Evolutionary conservation across 768 basidiomycete species (phyloP).

Genomic region (Phlebiopsis gigantea): DNA sequence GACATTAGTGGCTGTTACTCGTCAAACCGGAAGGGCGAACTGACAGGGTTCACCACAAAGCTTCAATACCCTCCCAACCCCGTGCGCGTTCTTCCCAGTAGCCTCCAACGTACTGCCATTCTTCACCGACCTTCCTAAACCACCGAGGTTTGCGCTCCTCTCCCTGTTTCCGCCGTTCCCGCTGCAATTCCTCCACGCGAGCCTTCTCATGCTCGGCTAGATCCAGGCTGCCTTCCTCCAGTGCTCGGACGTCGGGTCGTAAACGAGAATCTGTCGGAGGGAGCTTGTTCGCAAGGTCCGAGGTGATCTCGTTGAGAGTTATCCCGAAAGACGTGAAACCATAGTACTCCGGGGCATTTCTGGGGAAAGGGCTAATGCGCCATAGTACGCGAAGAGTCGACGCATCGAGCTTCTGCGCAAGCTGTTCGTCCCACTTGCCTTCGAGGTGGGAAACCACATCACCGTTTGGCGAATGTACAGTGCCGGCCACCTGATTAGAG

Average conservation of each 20-base stretch:
- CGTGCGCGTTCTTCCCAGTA: constrained; percentile 76
- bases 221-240: constrained; percentile 73
- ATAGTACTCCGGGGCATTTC: constrained; percentile 66
- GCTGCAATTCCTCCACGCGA: constrained; percentile 70
- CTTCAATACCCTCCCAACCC: constrained; percentile 55
- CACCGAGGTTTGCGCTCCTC: constrained; percentile 61
- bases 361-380: constrained; percentile 70
- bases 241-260: constrained; percentile 76
- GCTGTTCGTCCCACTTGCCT: constrained; percentile 85
- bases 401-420: constrained; percentile 63
- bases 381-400: constrained; percentile 73
- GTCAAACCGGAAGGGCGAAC: neutral
- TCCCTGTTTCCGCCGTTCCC: constrained; percentile 53
- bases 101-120: constrained; percentile 73
- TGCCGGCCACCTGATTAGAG: constrained; percentile 67
- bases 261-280: constrained; percentile 80
- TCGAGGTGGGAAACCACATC: constrained; percentile 60
- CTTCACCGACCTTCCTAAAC: constrained; percentile 66
- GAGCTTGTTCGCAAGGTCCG: constrained; percentile 54
- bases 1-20: constrained; percentile 2
- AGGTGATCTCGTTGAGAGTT: constrained; percentile 75
- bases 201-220: constrained; percentile 68
- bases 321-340: constrained; percentile 81
- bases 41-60: constrained; percentile 53
- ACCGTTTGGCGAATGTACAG: constrained; percentile 49